phyloP scores from a whole-genome alignment of 2,329 filamentous ascomycete species.

The Escovopsis weberi region DNA sequence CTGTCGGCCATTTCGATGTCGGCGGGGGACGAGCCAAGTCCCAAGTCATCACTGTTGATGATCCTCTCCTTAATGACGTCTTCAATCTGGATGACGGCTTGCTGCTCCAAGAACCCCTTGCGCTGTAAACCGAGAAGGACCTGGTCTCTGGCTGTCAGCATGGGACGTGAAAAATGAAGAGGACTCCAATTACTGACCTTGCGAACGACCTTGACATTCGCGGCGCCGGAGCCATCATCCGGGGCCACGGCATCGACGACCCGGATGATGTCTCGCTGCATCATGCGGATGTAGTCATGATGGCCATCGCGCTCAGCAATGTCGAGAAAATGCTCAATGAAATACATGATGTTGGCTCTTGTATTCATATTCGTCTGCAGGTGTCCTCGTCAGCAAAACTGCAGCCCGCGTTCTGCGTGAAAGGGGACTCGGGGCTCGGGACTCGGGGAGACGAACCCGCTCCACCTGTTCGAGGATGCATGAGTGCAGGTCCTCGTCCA shows the following conservation, averaged over 20 bases:
- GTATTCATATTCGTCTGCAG: slow-evolving; percentile 84
- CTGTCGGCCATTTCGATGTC: slow-evolving; percentile 27
- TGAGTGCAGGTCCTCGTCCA: slow-evolving; percentile 93
- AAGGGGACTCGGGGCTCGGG: too few relatives aligned
- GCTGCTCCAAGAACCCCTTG: slow-evolving; percentile 58
- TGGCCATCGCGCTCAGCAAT: slow-evolving; percentile 64
- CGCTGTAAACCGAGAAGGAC: slow-evolving; percentile 54
- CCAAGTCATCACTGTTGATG: slow-evolving; percentile 41
- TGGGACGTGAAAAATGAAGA: background rate
- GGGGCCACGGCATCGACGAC: slow-evolving; percentile 89
- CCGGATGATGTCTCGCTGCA: slow-evolving; percentile 80
- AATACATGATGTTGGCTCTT: slow-evolving; percentile 97
- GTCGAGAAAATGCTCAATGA: slow-evolving; percentile 90
- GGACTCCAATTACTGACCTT: slow-evolving; percentile 38
- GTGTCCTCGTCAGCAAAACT: background rate
- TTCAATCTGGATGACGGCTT: slow-evolving; percentile 68
- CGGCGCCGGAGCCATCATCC: slow-evolving; percentile 71
- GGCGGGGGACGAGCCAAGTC: slow-evolving; percentile 37
- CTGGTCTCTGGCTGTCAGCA: slow-evolving; percentile 20
- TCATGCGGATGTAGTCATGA: slow-evolving; percentile 77
- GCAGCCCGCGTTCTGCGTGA: too few relatives aligned
- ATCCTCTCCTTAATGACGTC: slow-evolving; percentile 72
- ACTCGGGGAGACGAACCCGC: slow-evolving; percentile 31
- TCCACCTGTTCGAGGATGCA: slow-evolving; percentile 96
- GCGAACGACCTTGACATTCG: slow-evolving; percentile 85